Evolutionary conservation across 2,329 filamentous ascomycete species (phyloP).

Genomic region (Xylariaceae sp.): DNA sequence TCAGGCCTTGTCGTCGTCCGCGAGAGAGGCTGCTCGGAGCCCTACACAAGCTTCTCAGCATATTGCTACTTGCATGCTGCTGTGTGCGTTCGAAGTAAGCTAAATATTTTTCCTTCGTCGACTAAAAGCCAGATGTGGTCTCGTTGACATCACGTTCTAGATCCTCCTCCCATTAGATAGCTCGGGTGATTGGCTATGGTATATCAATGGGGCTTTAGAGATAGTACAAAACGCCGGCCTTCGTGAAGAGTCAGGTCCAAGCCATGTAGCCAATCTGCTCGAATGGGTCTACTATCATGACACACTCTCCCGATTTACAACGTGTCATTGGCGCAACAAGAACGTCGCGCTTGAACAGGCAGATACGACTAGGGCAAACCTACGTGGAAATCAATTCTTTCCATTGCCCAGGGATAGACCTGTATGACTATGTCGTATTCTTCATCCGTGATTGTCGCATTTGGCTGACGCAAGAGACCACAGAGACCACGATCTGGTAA

Average conservation of each 20-base stretch:
- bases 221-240: slow-evolving; percentile 12
- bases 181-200: slow-evolving; percentile 28
- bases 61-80: slow-evolving; percentile 29
- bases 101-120: no score
- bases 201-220: slow-evolving; percentile 24
- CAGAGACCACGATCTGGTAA: slow-evolving; percentile 11
- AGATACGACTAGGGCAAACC: not conserved
- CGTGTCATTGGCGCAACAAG: slow-evolving; percentile 24
- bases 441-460: not conserved
- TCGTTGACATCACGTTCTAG: no score
- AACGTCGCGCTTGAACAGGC: slow-evolving; percentile 2
- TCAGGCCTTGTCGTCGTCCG: slow-evolving; percentile 18
- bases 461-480: not conserved
- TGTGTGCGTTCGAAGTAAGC: slow-evolving; percentile 29
- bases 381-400: not conserved
- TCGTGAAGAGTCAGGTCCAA: slow-evolving; percentile 2
- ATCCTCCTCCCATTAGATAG: slow-evolving; percentile 22
- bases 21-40: slow-evolving; percentile 13
- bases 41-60: slow-evolving; percentile 25
- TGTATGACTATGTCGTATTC: slow-evolving; percentile 4
- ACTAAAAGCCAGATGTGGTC: no score
- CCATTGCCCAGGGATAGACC: slow-evolving; percentile 1
- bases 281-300: slow-evolving; percentile 31
- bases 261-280: slow-evolving; percentile 16
- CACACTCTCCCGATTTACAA: slow-evolving; percentile 25